Evolutionary conservation across 73 alveolate genomes (phyloP).

Genomic region (Paramecium tetraurelia): DNA sequence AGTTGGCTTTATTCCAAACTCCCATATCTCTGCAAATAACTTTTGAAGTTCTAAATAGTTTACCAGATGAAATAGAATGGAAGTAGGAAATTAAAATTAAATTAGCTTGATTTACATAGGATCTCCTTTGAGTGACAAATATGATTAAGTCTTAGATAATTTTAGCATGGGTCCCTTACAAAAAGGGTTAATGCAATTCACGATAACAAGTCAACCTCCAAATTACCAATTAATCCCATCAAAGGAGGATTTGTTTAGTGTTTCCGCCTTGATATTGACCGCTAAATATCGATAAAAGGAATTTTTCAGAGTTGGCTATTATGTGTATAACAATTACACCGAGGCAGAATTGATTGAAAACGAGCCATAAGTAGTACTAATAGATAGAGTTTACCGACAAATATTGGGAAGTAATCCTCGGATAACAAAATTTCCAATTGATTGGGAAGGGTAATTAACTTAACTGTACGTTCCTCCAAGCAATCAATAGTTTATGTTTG

Average conservation of each 20-base stretch:
- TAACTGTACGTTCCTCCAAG: neutral
- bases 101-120: conserved; percentile 90
- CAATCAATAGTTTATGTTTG: conserved; percentile 24
- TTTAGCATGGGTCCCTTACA: conserved; percentile 83
- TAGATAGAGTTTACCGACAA: conserved; percentile 79
- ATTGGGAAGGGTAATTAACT: conserved; percentile 71
- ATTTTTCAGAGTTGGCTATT: conserved; percentile 96
- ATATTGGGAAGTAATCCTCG: conserved; percentile 93
- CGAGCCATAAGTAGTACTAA: conserved; percentile 81
- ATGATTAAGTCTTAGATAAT: conserved; percentile 92
- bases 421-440: conserved; percentile 91
- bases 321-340: conserved; percentile 90
- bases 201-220: conserved; percentile 85
- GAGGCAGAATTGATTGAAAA: conserved; percentile 89
- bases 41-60: conserved; percentile 82
- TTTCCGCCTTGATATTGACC: conserved; percentile 90
- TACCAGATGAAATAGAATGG: conserved; percentile 86
- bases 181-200: conserved; percentile 88
- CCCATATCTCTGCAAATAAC: conserved; percentile 83
- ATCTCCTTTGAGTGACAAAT: conserved; percentile 80
- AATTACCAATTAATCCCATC: conserved; percentile 82
- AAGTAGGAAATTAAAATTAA: conserved; percentile 42
- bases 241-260: conserved; percentile 88
- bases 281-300: conserved; percentile 91
- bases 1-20: conserved; percentile 81